These are phyloP conservation scores for Malassezia nana DNA, from an alignment of 1,284 basidiomycete species.

Conservation along the genomic window DNA sequence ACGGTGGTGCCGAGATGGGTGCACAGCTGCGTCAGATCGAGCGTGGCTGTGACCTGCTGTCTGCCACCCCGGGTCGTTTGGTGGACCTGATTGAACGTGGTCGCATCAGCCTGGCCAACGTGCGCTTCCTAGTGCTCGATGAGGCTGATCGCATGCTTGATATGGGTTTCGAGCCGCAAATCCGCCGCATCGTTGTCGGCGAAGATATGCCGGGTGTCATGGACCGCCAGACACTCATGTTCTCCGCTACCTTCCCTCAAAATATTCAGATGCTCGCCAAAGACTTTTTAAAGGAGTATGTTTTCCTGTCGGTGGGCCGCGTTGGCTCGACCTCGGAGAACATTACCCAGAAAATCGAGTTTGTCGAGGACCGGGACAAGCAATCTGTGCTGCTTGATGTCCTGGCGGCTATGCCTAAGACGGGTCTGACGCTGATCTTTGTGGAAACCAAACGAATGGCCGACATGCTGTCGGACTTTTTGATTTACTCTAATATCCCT, in stretches of 20 bases:
- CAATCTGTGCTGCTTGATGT: conserved; percentile 91
- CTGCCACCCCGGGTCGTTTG: conserved; percentile 95
- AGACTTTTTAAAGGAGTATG: conserved; percentile 72
- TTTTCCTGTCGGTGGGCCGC: conserved; percentile 96
- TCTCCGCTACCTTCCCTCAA: conserved; percentile 96
- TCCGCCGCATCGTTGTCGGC: conserved; percentile 91
- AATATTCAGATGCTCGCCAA: conserved; percentile 96
- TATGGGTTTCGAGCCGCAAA: conserved; percentile 99
- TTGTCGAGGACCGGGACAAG: conserved; percentile 95
- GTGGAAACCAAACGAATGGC: conserved; percentile 99
- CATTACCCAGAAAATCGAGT: conserved; percentile 97
- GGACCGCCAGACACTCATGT: conserved; percentile 98
- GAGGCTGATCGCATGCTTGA: conserved; percentile 99
- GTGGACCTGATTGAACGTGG: conserved; percentile 98
- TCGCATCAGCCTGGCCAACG: conserved; percentile 87
- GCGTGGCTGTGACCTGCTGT: conserved; percentile 90
- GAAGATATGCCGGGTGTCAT: conserved; percentile 93
- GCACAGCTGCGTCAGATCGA: conserved; percentile 88
- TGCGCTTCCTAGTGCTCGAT: conserved; percentile 95
- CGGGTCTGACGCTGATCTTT: conserved; percentile 86
- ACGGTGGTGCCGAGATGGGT: conserved; percentile 96
- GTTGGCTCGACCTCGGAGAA: conserved; percentile 98
- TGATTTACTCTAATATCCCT: conserved; percentile 70
- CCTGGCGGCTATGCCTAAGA: conserved; percentile 63
- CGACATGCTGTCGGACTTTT: conserved; percentile 92